Base-by-base conservation (phyloP, 2,329 filamentous ascomycete species). In the Scolecobasidium constrictum region DNA sequence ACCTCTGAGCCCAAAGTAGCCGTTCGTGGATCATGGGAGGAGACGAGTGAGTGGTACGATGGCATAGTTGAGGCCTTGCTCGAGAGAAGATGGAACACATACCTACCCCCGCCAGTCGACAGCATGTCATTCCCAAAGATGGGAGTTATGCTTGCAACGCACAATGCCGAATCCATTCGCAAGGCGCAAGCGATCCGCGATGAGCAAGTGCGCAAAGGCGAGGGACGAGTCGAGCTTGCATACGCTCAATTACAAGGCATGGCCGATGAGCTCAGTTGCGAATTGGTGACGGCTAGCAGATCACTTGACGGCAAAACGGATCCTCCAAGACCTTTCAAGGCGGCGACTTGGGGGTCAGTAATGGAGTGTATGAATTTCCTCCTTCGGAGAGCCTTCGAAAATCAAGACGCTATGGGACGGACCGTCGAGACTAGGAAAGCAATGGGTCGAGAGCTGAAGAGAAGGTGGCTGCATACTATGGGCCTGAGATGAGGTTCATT, bases 171-270 rank as follows among this genome's bases (percentile, higher is more conserved):
- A 33, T 85, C 83, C 3, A 81, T 94, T 6, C 51, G 63, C 23
- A 64, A 64, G 26, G 74, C 73, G 1, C 67, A 70, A 44, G 53
- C 58, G 5, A 60, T 75, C 7, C 69, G 72, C 40, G 63, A 67
- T 35, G 50, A 62, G 16, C 71, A 75, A 39, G 50, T 61, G 20
- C 50, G 52, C 35, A 55, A 54, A 3, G 55, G 60, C 33, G 47
- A 68, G 47, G 33, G 61, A 2, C 65, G 66, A 3, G 67, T 73
- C 2, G 64, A 68, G 3, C 61, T 77, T 7, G 61, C 64, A 1
- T 87, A 86, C 59, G 83, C 83, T 3, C 88, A 95, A 64, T 74
- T 95, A 1, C 83, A 90, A 66, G 88, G 90, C 33, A 96, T 96
- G 90, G 90, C 90, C 2, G 90, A 96, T 52, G 88, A 95, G 57